Evolutionary conservation across 768 basidiomycete genomes (phyloP).

Genomic region (Russula sp.): DNA sequence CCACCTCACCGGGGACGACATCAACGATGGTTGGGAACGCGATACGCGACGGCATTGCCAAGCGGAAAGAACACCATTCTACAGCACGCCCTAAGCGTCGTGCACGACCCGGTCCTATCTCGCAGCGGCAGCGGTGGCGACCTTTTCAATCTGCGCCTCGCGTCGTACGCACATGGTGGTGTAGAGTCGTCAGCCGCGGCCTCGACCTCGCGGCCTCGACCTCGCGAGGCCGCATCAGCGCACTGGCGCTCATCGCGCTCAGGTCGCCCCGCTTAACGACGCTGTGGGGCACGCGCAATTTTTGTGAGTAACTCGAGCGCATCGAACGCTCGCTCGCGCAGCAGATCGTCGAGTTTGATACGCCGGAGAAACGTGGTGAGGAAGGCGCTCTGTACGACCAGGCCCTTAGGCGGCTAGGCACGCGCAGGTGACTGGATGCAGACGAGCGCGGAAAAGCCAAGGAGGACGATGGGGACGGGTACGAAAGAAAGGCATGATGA

Average conservation of each 20-base stretch:
- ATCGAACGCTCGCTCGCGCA: conserved; percentile 17
- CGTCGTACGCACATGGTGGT: conserved; percentile 18
- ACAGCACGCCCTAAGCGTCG: conserved; percentile 41
- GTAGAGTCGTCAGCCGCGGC: not conserved
- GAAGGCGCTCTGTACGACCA: conserved; percentile 16
- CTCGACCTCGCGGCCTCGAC: not conserved
- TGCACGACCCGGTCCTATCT: conserved; percentile 25
- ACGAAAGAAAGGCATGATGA: no score
- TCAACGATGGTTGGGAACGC: conserved; percentile 47
- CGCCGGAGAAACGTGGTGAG: conserved; percentile 7
- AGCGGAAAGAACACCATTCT: conserved; percentile 62
- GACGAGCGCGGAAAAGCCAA: no score
- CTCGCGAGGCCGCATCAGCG: conserved; percentile 18
- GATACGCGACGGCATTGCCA: conserved; percentile 62
- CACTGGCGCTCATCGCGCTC: conserved; percentile 19
- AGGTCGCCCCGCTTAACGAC: conserved; percentile 15
- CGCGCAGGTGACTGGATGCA: no score
- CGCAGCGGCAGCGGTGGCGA: not conserved
- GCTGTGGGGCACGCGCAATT: conserved; percentile 5
- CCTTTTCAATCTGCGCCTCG: conserved; percentile 10
- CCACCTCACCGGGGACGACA: not conserved
- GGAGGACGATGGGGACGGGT: no score
- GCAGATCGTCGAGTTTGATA: conserved; percentile 21
- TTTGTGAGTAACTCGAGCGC: conserved; percentile 16
- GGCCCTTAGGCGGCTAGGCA: no score